These are phyloP conservation scores for Chytriomyces sp. DNA, from an alignment of 192 early-diverging fungal species.

Conservation along the genomic window DNA sequence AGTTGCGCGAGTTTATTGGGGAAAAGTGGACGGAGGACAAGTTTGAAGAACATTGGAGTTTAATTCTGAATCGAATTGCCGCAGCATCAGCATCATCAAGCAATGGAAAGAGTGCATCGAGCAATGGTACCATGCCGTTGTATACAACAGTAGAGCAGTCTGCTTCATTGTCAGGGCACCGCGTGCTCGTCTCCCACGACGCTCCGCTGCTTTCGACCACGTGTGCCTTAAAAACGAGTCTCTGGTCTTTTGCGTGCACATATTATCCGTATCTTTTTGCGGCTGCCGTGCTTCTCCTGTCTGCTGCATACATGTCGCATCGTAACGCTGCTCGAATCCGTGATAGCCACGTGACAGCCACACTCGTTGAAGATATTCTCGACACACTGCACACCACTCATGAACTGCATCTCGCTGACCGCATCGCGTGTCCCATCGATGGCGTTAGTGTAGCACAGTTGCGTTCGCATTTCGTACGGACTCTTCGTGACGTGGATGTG, in stretches of 20 bases:
- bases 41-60: constrained; percentile 53
- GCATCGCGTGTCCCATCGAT: constrained; percentile 49
- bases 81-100: no score
- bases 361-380: constrained; percentile 51
- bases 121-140: no score
- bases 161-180: constrained; percentile 25
- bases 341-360: constrained; percentile 42
- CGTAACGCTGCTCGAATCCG: constrained; percentile 8
- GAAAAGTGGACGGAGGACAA: constrained; percentile 45
- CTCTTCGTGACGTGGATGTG: background rate
- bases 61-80: constrained; percentile 38
- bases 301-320: constrained; percentile 11
- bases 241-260: constrained; percentile 33
- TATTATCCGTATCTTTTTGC: constrained; percentile 39
- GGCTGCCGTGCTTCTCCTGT: constrained; percentile 24
- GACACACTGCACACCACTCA: constrained; percentile 46
- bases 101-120: background rate
- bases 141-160: no score
- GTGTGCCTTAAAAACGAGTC: constrained; percentile 37
- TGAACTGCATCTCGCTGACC: constrained; percentile 45
- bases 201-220: constrained; percentile 42
- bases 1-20: constrained; percentile 44
- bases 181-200: constrained; percentile 42
- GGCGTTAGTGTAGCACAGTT: constrained; percentile 51
- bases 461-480: constrained; percentile 47